Evolutionary conservation across 768 basidiomycete species (phyloP), one percentile per base, ranked within the genome.

Genomic region (Strobilomyces confusus): DNA sequence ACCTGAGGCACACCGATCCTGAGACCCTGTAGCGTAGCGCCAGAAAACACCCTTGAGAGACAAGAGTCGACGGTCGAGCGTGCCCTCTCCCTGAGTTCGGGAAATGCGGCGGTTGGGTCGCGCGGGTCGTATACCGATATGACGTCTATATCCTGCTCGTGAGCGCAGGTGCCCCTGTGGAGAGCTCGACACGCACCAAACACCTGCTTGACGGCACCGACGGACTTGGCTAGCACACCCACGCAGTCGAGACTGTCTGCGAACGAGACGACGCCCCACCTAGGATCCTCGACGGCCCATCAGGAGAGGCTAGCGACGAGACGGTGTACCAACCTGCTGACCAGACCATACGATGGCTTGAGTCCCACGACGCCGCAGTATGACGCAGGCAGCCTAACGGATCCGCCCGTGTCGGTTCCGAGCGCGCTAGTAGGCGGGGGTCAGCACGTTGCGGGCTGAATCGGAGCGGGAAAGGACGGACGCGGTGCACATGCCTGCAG

Each of bases 221-320:
- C 78, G 17, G 78, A 73, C 40, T 68, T 72, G 0, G 82, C 84
- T 44, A 99, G 68, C 5, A 98, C 73, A 0, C 95, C 95, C 0
- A 99, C 93, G 59, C 92, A 95, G 62, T 99, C 95, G 13, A 99
- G 73, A 56, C 92, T 95, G 63, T 97, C 94, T 1, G 95, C 95
- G 60, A 91, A 99, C 0, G 93, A 86, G 4, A 99, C 81, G 0
- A 98, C 82, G 7, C 95, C 95, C 82, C 87, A 87, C 63, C 95
- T 92, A 40, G 2, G 25, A 23, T 29, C 25, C n/a, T 60, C 42
- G 52, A 51, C 58, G n/a, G 38, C 15, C 46, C 20, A 37, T 52
- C 44, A 48, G 42, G 44, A 37, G 9, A 15, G 30, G 19, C 15
- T 44, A 22, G 26, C 4, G 12, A 36, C n/a, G 48, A 22, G n/a